Percentiles rank a stretch among this genome's conserved stretches.
Evolutionary conservation across 768 basidiomycete species (phyloP).

Genomic region (Leccinum subtestaceum): DNA sequence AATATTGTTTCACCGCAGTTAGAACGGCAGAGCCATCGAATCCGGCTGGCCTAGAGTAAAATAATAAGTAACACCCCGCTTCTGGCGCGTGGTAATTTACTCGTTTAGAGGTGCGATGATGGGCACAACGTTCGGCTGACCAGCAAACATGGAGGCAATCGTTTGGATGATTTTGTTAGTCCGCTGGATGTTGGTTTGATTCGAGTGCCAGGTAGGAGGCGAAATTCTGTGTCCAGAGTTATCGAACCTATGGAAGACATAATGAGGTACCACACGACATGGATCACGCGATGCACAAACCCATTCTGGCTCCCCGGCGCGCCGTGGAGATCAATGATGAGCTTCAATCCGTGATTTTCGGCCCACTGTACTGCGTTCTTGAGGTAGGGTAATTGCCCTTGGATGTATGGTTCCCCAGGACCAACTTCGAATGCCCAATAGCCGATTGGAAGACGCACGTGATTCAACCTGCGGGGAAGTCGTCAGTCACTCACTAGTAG

Average conservation of each 20-base stretch:
- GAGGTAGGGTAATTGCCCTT: slow-evolving; percentile 73
- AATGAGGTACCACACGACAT: slow-evolving; percentile 4
- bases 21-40: slow-evolving; percentile 54
- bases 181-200: slow-evolving; percentile 61
- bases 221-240: slow-evolving; percentile 70
- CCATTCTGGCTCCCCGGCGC: slow-evolving; percentile 86
- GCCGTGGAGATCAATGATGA: slow-evolving; percentile 78
- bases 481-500: neutral
- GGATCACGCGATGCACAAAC: slow-evolving; percentile 34
- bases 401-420: slow-evolving; percentile 73
- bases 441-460: slow-evolving; percentile 82
- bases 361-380: slow-evolving; percentile 71
- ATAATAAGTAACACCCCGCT: slow-evolving; percentile 1
- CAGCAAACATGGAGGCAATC: slow-evolving; percentile 58
- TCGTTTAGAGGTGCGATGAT: slow-evolving; percentile 79
- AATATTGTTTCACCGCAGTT: slow-evolving; percentile 55
- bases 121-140: slow-evolving; percentile 53
- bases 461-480: slow-evolving; percentile 56
- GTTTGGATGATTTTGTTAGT: slow-evolving; percentile 63
- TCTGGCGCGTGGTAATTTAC: slow-evolving; percentile 36
- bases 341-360: slow-evolving; percentile 62
- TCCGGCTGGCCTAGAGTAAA: slow-evolving; percentile 64
- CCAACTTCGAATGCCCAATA: slow-evolving; percentile 88
- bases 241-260: slow-evolving; percentile 54
- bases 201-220: slow-evolving; percentile 68